Percentiles rank a stretch among this genome's conserved stretches.
phyloP scores from a whole-genome alignment of 148 eudicot genomes.

The Amaranthus cruentus region DNA sequence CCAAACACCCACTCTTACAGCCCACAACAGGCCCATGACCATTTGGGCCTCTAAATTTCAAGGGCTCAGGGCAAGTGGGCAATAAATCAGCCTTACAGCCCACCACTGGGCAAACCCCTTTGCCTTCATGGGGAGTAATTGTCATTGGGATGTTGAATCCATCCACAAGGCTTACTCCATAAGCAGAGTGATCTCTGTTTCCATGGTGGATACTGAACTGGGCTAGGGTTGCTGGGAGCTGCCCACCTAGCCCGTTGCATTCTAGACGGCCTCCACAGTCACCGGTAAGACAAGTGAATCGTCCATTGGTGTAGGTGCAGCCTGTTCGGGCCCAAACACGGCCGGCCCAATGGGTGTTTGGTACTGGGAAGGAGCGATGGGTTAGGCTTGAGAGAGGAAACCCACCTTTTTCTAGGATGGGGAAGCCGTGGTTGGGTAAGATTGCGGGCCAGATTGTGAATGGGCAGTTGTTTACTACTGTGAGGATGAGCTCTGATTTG shows the following conservation, averaged over 20 bases:
- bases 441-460: constrained; percentile 93
- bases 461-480: constrained; percentile 92
- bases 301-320: constrained; percentile 44
- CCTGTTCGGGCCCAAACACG: constrained; percentile 87
- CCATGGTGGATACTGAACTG: constrained; percentile 83
- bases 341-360: constrained; percentile 83
- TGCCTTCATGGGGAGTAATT: constrained; percentile 86
- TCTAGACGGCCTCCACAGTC: constrained; percentile 77
- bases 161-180: constrained; percentile 82
- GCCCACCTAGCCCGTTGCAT: constrained; percentile 74
- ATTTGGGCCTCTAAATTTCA: constrained; percentile 31
- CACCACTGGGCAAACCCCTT: constrained; percentile 81
- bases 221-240: constrained; percentile 73
- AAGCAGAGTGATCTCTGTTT: constrained; percentile 56
- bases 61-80: constrained; percentile 39
- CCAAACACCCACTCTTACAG: constrained; percentile 85
- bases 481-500: constrained; percentile 43
- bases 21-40: constrained; percentile 39
- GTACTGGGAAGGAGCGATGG: constrained; percentile 94
- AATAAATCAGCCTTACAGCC: constrained; percentile 59
- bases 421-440: constrained; percentile 80
- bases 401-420: constrained; percentile 72
- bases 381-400: constrained; percentile 57
- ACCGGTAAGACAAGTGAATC: constrained; percentile 57
- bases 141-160: constrained; percentile 95